Evolutionary conservation across 2,329 filamentous ascomycete species (phyloP).

Genomic region (Magnaporthiopsis rhizophila): DNA sequence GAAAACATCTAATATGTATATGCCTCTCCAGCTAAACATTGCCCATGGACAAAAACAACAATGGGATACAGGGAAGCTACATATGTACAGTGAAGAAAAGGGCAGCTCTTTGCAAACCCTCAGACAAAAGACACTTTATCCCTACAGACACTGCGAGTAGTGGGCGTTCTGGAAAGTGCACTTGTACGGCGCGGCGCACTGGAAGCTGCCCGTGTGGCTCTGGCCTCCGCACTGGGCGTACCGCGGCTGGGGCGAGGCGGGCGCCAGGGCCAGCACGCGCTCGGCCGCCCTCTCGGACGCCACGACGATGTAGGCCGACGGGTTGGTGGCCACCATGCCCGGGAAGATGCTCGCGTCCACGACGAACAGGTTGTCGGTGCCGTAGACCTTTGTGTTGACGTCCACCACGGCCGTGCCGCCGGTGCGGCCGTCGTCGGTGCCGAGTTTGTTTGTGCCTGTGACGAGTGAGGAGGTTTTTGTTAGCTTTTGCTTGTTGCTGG

Average conservation of each 20-base stretch:
- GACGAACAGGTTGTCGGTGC: conserved; percentile 44
- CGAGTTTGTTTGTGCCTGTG: conserved; percentile 17
- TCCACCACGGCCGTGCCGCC: conserved; percentile 18
- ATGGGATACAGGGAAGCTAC: neutral
- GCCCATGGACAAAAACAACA: neutral
- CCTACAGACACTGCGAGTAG: conserved; percentile 5
- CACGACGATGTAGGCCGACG: conserved; percentile 48
- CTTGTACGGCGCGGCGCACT: conserved; percentile 4
- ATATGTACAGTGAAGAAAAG: neutral
- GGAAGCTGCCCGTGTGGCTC: conserved; percentile 6
- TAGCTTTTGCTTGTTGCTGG: too few relatives aligned
- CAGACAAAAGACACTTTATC: neutral
- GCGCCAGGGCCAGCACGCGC: conserved; percentile 36
- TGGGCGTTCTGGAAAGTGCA: conserved; percentile 6
- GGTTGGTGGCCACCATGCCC: conserved; percentile 50
- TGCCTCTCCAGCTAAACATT: neutral
- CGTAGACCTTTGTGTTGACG: conserved; percentile 34
- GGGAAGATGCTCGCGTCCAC: conserved; percentile 51
- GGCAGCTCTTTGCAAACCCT: neutral
- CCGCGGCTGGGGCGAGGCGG: neutral
- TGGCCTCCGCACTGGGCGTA: conserved; percentile 8
- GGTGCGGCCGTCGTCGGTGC: conserved; percentile 16
- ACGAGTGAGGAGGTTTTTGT: neutral
- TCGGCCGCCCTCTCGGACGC: conserved; percentile 48
- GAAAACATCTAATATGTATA: too few relatives aligned